Base-by-base conservation (phyloP, 2,329 filamentous ascomycete genomes). In the Colletotrichum spinosum region DNA sequence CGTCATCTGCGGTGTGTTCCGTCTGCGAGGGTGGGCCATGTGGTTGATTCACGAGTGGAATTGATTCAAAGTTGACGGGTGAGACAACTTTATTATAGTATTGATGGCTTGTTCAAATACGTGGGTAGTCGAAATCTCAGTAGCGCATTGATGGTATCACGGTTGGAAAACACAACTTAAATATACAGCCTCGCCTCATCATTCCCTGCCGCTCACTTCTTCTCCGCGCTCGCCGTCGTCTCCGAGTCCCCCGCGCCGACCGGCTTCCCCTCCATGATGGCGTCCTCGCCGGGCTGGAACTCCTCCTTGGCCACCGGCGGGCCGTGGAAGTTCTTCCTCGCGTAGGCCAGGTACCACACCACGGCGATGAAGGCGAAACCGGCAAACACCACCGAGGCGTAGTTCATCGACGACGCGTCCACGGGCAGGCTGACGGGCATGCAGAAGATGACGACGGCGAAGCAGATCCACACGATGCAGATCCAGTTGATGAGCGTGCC, bases 371-470 rank as follows among this genome's bases (percentile, higher is more conserved):
- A 69, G 0, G 83, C 88, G 64, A 91, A 90, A 0, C 84, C 87
- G 4, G 85, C 83, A 75, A 91, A 90, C 6, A 90, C 89, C 8
- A 87, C 88, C 15, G 84, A 87, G 2, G 88, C 88, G 72, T 90
- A 91, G 75, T 91, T 91, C 88, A 91, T 91, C 15, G 77, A 81
- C 11, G 74, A 75, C 4, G 87, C 74, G 10, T 81, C 79, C 3
- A 90, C 87, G 0, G 87, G 85, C 9, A 90, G 74, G 3, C 84
- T 83, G 6, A 87, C 84, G 2, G 88, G 92, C 90, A 94, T 92
- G 74, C 90, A 93, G 80, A 93, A 94, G 49, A 94, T 79, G 60
- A 92, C 84, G 13, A 92, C 84, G 1, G 90, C 86, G 15, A 94
- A 81, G 38, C 81, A 76, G 63, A 94, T 92, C 91, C 91, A 94